Percentiles rank a stretch among this genome's conserved stretches.
Evolutionary conservation across 441 rosid genomes (phyloP).

Genomic region (Euphorbia celastroides): DNA sequence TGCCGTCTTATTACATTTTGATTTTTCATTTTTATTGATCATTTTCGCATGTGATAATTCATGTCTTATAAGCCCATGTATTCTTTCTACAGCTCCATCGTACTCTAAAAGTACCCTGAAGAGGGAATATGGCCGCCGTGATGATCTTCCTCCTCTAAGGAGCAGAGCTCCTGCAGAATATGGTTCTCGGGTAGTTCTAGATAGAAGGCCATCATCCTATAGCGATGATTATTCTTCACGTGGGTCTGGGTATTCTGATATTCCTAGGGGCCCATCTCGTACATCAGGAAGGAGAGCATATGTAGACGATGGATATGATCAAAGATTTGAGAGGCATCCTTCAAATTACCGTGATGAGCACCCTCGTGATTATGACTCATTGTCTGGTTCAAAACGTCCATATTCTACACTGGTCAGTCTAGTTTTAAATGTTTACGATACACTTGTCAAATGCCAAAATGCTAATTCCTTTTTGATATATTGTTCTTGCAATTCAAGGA

Average conservation of each 20-base stretch:
- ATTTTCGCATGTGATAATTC: background rate
- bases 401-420: constrained; percentile 68
- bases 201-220: constrained; percentile 66
- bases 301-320: constrained; percentile 67
- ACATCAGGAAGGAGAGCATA: constrained; percentile 71
- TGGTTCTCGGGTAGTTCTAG: constrained; percentile 63
- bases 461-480: constrained; percentile 7
- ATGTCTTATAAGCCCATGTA: background rate
- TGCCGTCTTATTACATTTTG: constrained; percentile 11
- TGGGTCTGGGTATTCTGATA: constrained; percentile 64
- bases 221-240: constrained; percentile 76
- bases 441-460: background rate
- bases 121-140: constrained; percentile 75
- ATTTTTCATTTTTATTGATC: constrained; percentile 1
- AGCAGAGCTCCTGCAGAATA: constrained; percentile 69
- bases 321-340: constrained; percentile 82
- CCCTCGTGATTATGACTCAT: constrained; percentile 72
- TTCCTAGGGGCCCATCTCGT: constrained; percentile 60
- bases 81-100: constrained; percentile 42
- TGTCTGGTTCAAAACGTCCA: constrained; percentile 88
- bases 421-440: background rate
- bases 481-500: constrained; percentile 39
- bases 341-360: constrained; percentile 70
- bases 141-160: constrained; percentile 79
- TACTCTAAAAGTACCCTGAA: constrained; percentile 69